Conservation (phyloP, 805 yeast genomes). For the Candida vartiovaarae region DNA sequence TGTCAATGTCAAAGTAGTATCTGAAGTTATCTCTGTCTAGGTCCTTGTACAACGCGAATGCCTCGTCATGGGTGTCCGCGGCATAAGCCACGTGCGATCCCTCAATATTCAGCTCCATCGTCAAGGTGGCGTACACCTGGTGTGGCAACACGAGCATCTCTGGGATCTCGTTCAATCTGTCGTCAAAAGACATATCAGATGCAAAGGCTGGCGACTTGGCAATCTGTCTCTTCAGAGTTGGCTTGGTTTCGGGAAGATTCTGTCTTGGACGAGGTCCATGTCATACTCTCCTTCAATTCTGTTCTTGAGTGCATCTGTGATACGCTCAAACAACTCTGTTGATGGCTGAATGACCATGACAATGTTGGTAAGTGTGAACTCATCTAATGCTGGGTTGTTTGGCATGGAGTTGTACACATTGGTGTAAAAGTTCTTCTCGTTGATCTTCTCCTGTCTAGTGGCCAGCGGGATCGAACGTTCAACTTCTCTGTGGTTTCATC, state of each 20-base stretch:
- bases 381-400: conserved; percentile 23
- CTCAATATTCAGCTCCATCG: conserved; percentile 39
- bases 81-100: conserved; percentile 33
- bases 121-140: conserved; percentile 40
- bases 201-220: neutral
- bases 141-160: conserved; percentile 41
- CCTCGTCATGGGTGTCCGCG: conserved; percentile 38
- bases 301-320: conserved; percentile 18
- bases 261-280: conserved; percentile 42
- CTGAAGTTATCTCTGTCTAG: conserved; percentile 9
- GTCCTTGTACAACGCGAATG: conserved; percentile 20
- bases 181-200: conserved; percentile 4
- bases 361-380: conserved; percentile 32
- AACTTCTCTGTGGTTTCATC: neutral
- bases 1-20: conserved; percentile 15
- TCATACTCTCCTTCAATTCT: conserved; percentile 37
- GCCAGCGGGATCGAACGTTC: neutral
- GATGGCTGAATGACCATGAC: conserved; percentile 57
- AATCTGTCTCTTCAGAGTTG: conserved; percentile 12
- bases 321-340: conserved; percentile 15
- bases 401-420: conserved; percentile 35
- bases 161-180: conserved; percentile 12
- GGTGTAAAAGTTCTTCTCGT: conserved; percentile 14
- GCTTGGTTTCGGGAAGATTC: conserved; percentile 22
- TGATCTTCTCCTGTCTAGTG: conserved; percentile 1